Base-by-base conservation (phyloP, 164 flowering plant genomes). In the Nymphaea colorata region DNA sequence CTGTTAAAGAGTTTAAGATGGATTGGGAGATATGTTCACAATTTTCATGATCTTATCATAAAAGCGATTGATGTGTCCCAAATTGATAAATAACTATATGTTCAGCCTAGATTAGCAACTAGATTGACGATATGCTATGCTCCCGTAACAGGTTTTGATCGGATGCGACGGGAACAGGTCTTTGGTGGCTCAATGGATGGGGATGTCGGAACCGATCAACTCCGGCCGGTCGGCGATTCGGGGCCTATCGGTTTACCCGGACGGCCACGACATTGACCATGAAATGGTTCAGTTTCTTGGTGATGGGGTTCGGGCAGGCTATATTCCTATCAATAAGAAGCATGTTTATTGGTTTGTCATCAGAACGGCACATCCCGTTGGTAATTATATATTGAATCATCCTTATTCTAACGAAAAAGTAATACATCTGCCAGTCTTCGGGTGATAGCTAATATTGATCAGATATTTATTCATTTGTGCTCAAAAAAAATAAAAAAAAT, bases 81-180 rank as follows among this genome's bases (percentile, higher is more conserved):
- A 25, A 25, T 0, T 25, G 36, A 25, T 25, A 25, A 25, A 25
- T 25, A 25, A 25, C 36, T 25, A 25, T 1, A 25, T 25, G 36
- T 0, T 25, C 36, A 25, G 36, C 36, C 36, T 25, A 25, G 36
- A 25, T 25, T 25, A 25, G 36, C 36, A 25, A 25, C 36, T 25
- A 25, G 36, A 25, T 45, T 45, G 5, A 5, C 2, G 10, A 45
- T 2, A 45, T 10, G 53, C 5, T 5, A 51, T 51, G 57, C 11
- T 14, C 12, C 2, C 16, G 11, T 61, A n/a, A 36, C 62, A 84
- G 86, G 81, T 77, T 42, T 66, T 84, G 69, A 79, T 84, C 42
- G 84, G 87, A 43, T 79, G 85, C 68, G 89, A 85, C 68, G 89
- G 89, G 67, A 83, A 82, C 66, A 82, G 82, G 69, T 85, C 84